Conservation (phyloP, 1,284 basidiomycete genomes). For the Microbotryum silenes-acaulis region DNA sequence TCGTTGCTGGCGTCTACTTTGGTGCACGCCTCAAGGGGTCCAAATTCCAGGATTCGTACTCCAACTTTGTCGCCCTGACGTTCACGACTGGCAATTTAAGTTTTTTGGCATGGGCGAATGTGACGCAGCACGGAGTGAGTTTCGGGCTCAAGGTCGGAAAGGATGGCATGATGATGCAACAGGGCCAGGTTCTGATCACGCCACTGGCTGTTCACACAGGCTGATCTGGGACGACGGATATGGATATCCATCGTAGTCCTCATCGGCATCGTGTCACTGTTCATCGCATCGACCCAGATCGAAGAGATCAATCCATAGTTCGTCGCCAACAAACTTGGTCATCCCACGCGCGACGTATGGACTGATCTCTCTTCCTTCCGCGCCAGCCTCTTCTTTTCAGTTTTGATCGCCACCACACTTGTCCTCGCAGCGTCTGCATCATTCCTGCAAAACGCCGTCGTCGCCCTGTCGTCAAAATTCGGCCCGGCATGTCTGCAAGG, state of each 20-base stretch:
- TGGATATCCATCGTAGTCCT: constrained; percentile 17
- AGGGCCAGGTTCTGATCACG: neutral
- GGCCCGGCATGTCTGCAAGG: constrained; percentile 36
- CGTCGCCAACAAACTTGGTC: neutral
- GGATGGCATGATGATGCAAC: too few species aligned
- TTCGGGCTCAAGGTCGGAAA: too few species aligned
- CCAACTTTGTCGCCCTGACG: constrained; percentile 30
- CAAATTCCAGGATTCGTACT: constrained; percentile 22
- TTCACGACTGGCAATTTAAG: constrained; percentile 33
- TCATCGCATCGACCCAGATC: constrained; percentile 30
- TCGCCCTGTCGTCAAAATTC: constrained; percentile 33
- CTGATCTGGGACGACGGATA: constrained; percentile 20
- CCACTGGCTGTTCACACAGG: neutral
- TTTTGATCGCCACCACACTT: constrained; percentile 24
- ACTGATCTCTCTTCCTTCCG: neutral
- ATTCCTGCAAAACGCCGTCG: constrained; percentile 32
- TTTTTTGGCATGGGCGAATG: constrained; percentile 29
- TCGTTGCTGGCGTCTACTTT: constrained; percentile 33
- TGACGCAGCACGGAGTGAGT: constrained; percentile 23
- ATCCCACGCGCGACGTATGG: too few species aligned
- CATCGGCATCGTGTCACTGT: constrained; percentile 16
- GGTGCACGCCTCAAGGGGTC: constrained; percentile 22
- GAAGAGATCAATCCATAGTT: constrained; percentile 16
- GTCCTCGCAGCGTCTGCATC: constrained; percentile 26
- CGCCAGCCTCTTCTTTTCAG: constrained; percentile 27